A percentile compares a stretch with the other conserved stretches of the same genome.
phyloP scores from a whole-genome alignment of 2,329 filamentous ascomycete genomes.

The Coleophoma eucalyptorum region DNA sequence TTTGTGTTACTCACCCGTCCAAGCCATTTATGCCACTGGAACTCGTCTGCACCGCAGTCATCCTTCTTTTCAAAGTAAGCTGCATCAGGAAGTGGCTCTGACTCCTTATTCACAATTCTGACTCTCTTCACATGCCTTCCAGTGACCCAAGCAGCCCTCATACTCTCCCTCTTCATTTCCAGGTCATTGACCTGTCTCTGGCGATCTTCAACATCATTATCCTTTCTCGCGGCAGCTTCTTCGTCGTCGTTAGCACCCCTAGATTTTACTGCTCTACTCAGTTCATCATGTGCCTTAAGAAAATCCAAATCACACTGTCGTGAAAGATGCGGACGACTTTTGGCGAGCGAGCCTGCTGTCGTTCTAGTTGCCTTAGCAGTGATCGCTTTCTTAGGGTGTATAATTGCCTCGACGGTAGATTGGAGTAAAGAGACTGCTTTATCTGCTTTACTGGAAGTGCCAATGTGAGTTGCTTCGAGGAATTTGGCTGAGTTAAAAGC shows the following conservation, averaged over 20 bases:
- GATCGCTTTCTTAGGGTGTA: conserved; percentile 15
- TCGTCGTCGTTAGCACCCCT: conserved; percentile 6
- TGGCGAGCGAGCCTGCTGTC: conserved; percentile 15
- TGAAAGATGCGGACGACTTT: conserved; percentile 24
- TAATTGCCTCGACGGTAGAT: conserved; percentile 6
- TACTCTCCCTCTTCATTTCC: conserved; percentile 25
- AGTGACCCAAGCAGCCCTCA: conserved; percentile 30
- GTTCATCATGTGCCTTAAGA: conserved; percentile 26
- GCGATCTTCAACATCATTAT: conserved; percentile 7
- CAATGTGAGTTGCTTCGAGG: conserved; percentile 8
- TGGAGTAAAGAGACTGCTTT: conserved; percentile 10
- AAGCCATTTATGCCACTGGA: conserved; percentile 29
- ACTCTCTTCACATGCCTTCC: conserved; percentile 31
- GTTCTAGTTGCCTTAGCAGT: conserved; percentile 12
- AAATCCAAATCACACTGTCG: conserved; percentile 32
- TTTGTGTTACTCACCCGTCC: conserved; percentile 12
- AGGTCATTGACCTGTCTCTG: conserved; percentile 17
- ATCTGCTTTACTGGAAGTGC: conserved; percentile 4
- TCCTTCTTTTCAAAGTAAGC: conserved; percentile 20
- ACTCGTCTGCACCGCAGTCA: conserved; percentile 17
- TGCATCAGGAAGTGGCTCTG: conserved; percentile 14
- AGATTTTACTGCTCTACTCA: conserved; percentile 6
- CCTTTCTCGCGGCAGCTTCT: conserved; percentile 10
- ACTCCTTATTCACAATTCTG: conserved; percentile 16
- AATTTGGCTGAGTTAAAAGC: conserved; percentile 16